phyloP scores from a whole-genome alignment of 129 eudicot genomes.

The Flaveria bidentis region DNA sequence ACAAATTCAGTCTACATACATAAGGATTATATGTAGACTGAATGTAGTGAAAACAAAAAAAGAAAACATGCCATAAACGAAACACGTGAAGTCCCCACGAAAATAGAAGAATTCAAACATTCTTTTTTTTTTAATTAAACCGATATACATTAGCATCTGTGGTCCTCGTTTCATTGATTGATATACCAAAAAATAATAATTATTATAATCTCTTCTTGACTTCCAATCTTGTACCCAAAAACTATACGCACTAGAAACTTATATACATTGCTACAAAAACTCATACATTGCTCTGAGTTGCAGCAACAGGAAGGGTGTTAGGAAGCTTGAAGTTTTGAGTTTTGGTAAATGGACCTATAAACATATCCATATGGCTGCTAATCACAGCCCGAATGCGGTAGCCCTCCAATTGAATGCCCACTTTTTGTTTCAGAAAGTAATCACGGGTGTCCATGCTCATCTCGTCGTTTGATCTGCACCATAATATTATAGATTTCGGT shows the following conservation, averaged over 20 bases:
- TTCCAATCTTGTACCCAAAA: neutral
- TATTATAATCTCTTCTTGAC: neutral
- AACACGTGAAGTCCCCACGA: neutral
- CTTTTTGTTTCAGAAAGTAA: conserved; percentile 44
- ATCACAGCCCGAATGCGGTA: conserved; percentile 45
- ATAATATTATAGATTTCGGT: neutral
- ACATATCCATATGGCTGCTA: conserved; percentile 64
- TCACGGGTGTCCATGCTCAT: conserved; percentile 41
- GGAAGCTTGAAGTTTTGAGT: conserved; percentile 56
- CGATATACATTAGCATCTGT: neutral
- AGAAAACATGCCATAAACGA: neutral
- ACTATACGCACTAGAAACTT: conserved; percentile 12
- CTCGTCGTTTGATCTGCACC: conserved; percentile 52
- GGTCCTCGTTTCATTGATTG: neutral
- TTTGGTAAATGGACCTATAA: conserved; percentile 29
- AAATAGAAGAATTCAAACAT: neutral
- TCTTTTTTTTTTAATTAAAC: neutral
- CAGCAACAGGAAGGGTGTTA: conserved; percentile 41
- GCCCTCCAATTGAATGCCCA: conserved; percentile 38
- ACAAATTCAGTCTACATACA: neutral
- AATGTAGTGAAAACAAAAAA: neutral
- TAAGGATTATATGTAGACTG: neutral
- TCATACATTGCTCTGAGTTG: conserved; percentile 19
- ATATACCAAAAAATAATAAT: neutral
- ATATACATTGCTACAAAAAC: conserved; percentile 11